phyloP scores from a whole-genome alignment of 495 filamentous ascomycete species.

The Pyrenula massariospora region DNA sequence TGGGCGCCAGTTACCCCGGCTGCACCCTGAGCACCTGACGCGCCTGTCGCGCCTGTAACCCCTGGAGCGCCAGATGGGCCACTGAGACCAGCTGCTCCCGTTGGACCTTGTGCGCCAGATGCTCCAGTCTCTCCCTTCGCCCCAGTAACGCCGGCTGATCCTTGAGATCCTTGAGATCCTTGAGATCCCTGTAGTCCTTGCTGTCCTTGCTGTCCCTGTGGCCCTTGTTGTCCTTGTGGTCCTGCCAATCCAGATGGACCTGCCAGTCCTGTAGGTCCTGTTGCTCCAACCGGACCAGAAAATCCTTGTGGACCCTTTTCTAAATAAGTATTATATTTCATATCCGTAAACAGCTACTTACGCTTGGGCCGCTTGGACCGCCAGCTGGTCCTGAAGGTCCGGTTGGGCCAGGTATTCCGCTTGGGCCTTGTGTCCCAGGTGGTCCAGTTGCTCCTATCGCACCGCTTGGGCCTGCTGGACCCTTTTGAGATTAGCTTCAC shows the following conservation, averaged over 20 bases:
- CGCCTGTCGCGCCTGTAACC: too few relatives aligned
- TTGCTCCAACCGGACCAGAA: background rate
- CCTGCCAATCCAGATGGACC: background rate
- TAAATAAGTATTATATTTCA: background rate
- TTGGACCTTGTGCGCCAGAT: background rate
- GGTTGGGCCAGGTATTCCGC: background rate
- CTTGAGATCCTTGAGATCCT: background rate
- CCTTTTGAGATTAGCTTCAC: background rate
- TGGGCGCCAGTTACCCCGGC: background rate
- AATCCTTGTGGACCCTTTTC: background rate
- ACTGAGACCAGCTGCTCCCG: background rate
- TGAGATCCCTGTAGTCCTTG: background rate
- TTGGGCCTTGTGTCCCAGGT: background rate
- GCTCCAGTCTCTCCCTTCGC: background rate
- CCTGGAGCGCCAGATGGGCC: too few relatives aligned
- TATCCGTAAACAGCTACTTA: background rate
- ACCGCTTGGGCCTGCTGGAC: too few relatives aligned
- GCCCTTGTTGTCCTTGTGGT: background rate
- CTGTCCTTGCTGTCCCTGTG: background rate
- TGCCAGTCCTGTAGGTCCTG: background rate
- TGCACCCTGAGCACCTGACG: too few relatives aligned
- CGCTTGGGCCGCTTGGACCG: background rate
- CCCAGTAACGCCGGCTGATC: background rate
- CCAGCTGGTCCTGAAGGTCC: too few relatives aligned
- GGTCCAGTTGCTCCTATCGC: too few relatives aligned